These are phyloP conservation scores for Cryphonectria naterciae DNA, from an alignment of 2,329 filamentous ascomycete genomes.

Conservation along the genomic window DNA sequence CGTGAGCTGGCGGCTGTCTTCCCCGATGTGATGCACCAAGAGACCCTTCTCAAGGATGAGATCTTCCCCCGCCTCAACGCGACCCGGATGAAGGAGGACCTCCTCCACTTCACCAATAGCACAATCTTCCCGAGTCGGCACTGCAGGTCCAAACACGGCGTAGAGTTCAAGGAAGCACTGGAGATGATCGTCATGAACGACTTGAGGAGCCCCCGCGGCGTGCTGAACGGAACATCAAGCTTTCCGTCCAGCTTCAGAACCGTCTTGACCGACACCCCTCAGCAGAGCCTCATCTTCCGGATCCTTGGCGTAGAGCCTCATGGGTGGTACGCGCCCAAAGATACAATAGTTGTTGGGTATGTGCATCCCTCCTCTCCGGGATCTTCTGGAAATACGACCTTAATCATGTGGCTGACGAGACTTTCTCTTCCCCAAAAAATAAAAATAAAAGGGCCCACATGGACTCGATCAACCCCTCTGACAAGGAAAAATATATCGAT, in stretches of 20 bases:
- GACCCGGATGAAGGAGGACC: constrained; percentile 4
- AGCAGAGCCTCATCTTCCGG: constrained; percentile 7
- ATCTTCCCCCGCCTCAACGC: constrained; percentile 13
- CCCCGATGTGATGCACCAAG: constrained; percentile 5
- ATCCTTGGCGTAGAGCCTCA: background rate
- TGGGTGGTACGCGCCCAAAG: background rate
- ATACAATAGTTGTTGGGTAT: constrained; percentile 9
- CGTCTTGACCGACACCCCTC: constrained; percentile 8
- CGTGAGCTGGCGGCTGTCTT: background rate
- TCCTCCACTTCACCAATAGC: background rate
- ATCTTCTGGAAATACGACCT: background rate
- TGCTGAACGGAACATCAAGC: background rate
- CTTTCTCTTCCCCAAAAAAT: background rate
- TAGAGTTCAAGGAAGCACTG: background rate
- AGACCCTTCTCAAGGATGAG: background rate
- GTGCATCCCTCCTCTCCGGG: background rate
- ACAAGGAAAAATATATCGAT: background rate
- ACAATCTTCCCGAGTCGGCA: constrained; percentile 2
- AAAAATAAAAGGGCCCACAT: constrained; percentile 14
- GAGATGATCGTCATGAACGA: background rate
- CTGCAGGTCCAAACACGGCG: background rate
- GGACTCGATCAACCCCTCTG: constrained; percentile 5
- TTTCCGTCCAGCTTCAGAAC: background rate
- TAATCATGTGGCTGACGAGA: background rate
- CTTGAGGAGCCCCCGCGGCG: background rate